Percentiles rank a stretch among this genome's conserved stretches.
These are phyloP conservation scores for Lentinus brumalis DNA, from an alignment of 768 basidiomycete genomes.

Conservation along the genomic window DNA sequence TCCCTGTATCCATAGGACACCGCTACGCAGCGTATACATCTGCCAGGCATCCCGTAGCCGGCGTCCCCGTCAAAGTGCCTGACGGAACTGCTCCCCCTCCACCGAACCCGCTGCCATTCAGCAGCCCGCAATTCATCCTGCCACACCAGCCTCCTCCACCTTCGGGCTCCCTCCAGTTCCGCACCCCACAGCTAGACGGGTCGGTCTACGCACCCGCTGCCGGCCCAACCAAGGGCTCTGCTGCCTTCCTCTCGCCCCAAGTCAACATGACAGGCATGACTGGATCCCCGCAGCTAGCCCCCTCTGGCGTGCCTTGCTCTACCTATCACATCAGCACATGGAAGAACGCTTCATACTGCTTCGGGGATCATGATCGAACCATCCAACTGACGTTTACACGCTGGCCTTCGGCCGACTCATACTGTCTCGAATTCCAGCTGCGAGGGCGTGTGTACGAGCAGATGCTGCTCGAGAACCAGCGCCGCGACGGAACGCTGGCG, in stretches of 20 bases:
- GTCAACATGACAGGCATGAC: neutral
- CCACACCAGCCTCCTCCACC: neutral
- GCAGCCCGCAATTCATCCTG: neutral
- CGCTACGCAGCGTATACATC: neutral
- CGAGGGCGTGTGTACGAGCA: neutral
- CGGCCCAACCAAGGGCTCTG: neutral
- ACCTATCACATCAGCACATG: neutral
- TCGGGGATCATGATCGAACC: neutral
- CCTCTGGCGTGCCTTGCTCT: neutral
- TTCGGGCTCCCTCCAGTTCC: too few relatives aligned
- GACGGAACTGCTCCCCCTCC: neutral
- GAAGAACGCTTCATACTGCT: neutral
- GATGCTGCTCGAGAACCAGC: too few relatives aligned
- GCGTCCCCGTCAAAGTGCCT: neutral
- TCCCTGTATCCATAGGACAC: neutral
- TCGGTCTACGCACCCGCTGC: too few relatives aligned
- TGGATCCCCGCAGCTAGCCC: neutral
- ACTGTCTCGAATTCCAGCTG: neutral
- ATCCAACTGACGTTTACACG: conserved; percentile 1
- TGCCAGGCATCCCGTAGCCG: neutral
- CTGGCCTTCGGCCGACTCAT: neutral
- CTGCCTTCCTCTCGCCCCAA: neutral
- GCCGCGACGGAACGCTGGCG: too few relatives aligned
- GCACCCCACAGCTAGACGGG: too few relatives aligned
- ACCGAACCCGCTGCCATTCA: neutral